Percentiles rank a stretch among this genome's conserved stretches.
phyloP scores from a whole-genome alignment of 2,329 filamentous ascomycete species.

The Beauveria sp. region DNA sequence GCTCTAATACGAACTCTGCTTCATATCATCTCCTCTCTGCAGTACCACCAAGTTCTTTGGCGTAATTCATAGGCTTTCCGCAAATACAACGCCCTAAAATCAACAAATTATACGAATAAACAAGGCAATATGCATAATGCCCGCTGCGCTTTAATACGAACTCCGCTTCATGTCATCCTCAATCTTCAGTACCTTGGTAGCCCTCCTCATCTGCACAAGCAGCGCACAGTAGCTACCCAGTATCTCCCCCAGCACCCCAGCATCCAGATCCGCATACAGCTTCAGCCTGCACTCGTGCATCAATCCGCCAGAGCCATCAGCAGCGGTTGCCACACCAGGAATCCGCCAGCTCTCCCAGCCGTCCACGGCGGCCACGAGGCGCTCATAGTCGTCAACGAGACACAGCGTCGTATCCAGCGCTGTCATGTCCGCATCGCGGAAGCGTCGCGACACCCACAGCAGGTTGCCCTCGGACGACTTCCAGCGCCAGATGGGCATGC shows the following conservation, averaged over 20 bases:
- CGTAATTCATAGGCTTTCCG: too few species aligned
- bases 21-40: too few species aligned
- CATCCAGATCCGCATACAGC: conserved; percentile 3
- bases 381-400: conserved; percentile 10
- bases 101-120: rapidly evolving
- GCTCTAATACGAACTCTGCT: too few species aligned
- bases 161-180: not conserved
- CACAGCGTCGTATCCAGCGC: not conserved
- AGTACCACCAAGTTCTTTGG: too few species aligned
- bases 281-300: conserved; percentile 5
- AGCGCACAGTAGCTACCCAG: conserved; percentile 7
- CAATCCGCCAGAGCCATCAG: not conserved
- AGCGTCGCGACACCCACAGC: conserved; percentile 9
- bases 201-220: conserved; percentile 4
- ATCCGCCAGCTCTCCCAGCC: not conserved
- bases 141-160: not conserved
- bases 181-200: not conserved
- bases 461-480: conserved; percentile 9
- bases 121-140: too few species aligned
- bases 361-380: conserved; percentile 2
- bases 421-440: conserved; percentile 5
- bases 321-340: not conserved
- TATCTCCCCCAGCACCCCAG: conserved; percentile 4
- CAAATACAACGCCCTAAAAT: too few species aligned
- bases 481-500: conserved; percentile 10